Base-by-base conservation (phyloP, 2,329 filamentous ascomycete species). In the Phaeosphaeriaceae sp. region DNA sequence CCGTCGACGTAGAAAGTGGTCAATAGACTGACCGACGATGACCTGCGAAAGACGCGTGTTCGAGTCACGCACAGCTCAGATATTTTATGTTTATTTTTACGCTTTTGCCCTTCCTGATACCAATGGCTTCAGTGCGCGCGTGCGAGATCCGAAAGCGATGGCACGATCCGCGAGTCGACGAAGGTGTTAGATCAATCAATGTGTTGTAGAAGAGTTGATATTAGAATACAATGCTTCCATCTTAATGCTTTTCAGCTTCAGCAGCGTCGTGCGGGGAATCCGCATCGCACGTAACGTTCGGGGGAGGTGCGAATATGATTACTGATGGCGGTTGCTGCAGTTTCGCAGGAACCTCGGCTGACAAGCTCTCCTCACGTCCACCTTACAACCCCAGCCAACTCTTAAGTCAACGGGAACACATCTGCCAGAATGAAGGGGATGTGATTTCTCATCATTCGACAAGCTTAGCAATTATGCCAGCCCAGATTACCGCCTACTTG, bases 401-500 rank as follows among this genome's bases (percentile, higher is more conserved):
- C 15, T 40, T 15, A 40, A 40, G 36, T 40, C 36, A 40, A n/a
- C 17, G 36, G 11, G 4, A n/a, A n/a, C 36, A 5, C 6, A 17
- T 15, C 36, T 1, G 36, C 48, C 46, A 49, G 25, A 19, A 49
- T 49, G 20, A 19, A 36, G 19, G 9, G 21, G 19, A 20, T 25
- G 27, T 54, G 58, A 57, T 61, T 66, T 61, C 59, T 63, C 54
- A 62, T 63, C 54, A 42, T 42, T n/a, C 31, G 15, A n/a, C n/a
- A 13, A 50, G n/a, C 9, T 57, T 56, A 40, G 41, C 58, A 42
- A 72, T 48, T 3, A 89, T 90, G 88, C 81, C 80, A 20, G 83
- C 84, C 53, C 84, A 84, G 55, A 90, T 91, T 64, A 87, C 89
- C 61, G 84, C 83, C 58, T 91, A 90, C 69, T 62, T 91, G 54